A percentile compares a stretch with the other conserved stretches of the same genome.
Conservation (phyloP, 164 flowering plant species). For the Kalanchoe fedtschenkoi region DNA sequence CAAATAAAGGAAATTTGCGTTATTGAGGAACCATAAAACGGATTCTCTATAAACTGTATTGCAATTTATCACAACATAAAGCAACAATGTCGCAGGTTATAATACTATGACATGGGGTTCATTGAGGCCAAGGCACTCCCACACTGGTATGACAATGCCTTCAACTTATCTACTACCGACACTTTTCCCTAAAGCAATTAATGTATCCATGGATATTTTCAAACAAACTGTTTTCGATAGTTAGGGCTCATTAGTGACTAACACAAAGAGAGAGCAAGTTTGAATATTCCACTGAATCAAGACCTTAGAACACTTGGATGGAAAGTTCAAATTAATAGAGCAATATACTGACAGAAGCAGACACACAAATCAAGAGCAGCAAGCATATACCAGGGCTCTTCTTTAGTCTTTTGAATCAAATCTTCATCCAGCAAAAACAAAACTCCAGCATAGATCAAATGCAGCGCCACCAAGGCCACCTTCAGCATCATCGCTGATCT, state of each 20-base stretch:
- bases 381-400: constrained; percentile 59
- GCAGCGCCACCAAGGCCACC: constrained; percentile 55
- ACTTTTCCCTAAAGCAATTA: not conserved
- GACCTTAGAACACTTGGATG: no score
- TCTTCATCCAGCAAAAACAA: constrained; percentile 51
- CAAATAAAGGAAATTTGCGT: not conserved
- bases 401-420: constrained; percentile 45
- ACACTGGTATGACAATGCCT: no score
- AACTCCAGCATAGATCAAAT: constrained; percentile 51
- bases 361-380: not conserved
- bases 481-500: constrained; percentile 61
- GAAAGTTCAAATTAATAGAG: not conserved
- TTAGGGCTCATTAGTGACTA: no score
- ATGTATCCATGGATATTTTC: no score
- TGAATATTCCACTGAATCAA: no score
- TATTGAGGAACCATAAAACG: not conserved
- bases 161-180: not conserved
- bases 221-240: no score
- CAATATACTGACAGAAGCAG: not conserved
- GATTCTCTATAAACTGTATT: not conserved
- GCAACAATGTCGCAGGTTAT: not conserved
- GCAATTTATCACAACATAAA: not conserved
- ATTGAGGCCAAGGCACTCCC: no score
- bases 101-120: no score
- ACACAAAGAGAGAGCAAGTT: no score